Evolutionary conservation across 352 stramenopile genomes (phyloP).

Genomic region (Thraustochytrium striatum): DNA sequence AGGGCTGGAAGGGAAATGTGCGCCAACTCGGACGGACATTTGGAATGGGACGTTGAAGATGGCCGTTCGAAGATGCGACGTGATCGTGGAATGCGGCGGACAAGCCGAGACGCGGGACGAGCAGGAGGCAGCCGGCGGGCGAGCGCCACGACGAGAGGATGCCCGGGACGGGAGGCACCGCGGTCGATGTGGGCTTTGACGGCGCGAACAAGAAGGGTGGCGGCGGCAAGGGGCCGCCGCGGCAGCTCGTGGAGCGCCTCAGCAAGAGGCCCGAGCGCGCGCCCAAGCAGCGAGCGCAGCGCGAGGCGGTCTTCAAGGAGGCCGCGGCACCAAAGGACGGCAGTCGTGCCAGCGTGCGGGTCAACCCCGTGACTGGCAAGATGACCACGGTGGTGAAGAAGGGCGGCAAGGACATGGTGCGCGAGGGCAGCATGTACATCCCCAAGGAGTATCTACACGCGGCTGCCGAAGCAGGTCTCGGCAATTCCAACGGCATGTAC

Average conservation of each 20-base stretch:
- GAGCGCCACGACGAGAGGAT: too few relatives aligned
- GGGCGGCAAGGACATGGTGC: conserved; percentile 26
- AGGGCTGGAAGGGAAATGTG: too few relatives aligned
- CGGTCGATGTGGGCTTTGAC: background rate
- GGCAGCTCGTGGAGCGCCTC: conserved; percentile 39
- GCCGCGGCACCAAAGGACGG: background rate
- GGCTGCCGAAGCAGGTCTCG: conserved; percentile 20
- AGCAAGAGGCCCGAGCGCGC: background rate
- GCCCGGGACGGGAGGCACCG: background rate
- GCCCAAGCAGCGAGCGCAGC: background rate
- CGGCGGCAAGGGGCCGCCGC: conserved; percentile 1
- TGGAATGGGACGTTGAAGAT: too few relatives aligned
- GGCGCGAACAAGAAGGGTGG: background rate
- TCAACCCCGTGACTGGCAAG: conserved; percentile 42
- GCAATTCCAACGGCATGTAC: conserved; percentile 44
- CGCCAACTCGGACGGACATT: too few relatives aligned
- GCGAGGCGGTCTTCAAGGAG: background rate
- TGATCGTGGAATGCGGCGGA: too few relatives aligned
- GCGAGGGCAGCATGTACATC: conserved; percentile 44
- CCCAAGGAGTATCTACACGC: conserved; percentile 41
- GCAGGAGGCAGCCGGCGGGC: too few relatives aligned
- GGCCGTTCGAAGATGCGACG: too few relatives aligned
- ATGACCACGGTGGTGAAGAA: conserved; percentile 36
- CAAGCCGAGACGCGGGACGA: too few relatives aligned
- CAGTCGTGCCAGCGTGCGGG: background rate